Evolutionary conservation across 768 basidiomycete genomes (phyloP).

Genomic region (Termitomyces sp.): DNA sequence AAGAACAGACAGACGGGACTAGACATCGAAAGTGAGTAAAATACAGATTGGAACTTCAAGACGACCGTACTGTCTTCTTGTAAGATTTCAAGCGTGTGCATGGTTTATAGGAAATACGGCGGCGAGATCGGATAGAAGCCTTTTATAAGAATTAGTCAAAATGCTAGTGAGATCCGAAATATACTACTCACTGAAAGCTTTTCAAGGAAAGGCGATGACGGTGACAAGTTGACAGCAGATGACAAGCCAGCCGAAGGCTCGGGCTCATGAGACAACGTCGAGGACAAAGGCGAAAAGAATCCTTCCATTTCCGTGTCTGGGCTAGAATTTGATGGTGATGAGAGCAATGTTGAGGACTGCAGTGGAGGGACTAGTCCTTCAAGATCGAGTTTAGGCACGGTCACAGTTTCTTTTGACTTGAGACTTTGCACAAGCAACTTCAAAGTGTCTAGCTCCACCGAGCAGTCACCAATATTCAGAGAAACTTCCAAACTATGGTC

Average conservation of each 20-base stretch:
- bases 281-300: conserved; percentile 7
- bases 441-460: conserved; percentile 42
- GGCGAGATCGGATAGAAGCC: conserved; percentile 45
- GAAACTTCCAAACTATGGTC: conserved; percentile 44
- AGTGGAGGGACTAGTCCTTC: background rate
- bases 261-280: conserved; percentile 6
- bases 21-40: background rate
- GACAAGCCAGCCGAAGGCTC: conserved; percentile 10
- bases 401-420: conserved; percentile 3
- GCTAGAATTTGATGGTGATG: conserved; percentile 2
- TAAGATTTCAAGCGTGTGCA: conserved; percentile 34
- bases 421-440: conserved; percentile 25
- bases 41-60: background rate
- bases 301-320: conserved; percentile 7
- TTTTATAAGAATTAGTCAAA: conserved; percentile 17
- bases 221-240: conserved; percentile 12
- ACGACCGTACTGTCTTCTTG: conserved; percentile 31
- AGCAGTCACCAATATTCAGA: conserved; percentile 41
- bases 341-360: background rate
- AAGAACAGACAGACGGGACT: conserved; percentile 47
- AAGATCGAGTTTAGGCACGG: background rate
- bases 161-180: conserved; percentile 12
- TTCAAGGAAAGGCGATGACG: conserved; percentile 20
- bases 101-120: conserved; percentile 30
- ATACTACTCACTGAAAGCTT: conserved; percentile 19